Evolutionary conservation across 73 alveolate genomes (phyloP), one percentile per base, ranked within the genome.

Genomic region (Paramecium sexaurelia): DNA sequence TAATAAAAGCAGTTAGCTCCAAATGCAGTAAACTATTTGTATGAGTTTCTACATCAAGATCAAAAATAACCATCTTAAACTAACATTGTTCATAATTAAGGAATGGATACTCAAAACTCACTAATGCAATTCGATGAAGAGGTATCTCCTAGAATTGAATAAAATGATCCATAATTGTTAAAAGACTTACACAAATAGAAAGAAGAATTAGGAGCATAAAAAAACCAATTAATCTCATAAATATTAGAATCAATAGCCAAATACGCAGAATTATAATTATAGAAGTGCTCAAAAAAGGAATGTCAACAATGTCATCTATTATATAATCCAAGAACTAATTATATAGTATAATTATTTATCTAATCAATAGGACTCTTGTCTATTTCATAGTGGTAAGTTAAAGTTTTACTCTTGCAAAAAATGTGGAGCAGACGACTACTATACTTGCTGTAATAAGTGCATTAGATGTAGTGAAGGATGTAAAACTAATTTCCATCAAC

Each of bases 371-470:
- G 90, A 78, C 41, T 78, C 97, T 9, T 95, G 98, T 86, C 29
- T 66, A 17, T 96, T 92, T 91, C 99, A 96, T 89, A 96, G 97
- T 19, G 99, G 99, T n/a, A 93, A 88, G 35, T 84, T 96, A 27
- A 95, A 95, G 57, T 96, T 93, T 66, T 96, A 91, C 73, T 94
- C 97, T 5, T 96, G 99, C 55, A 69, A 96, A 19, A 98, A 97
- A 26, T 96, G 99, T 89, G 99, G 99, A 15, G 97, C 95, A 2
- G 98, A 96, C 51, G 94, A 96, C 24, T 96, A 96, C 91, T 95
- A 75, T 68, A 88, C 87, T 41, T 96, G 99, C 67, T 96, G 99
- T 55, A 83, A 93, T 41, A 93, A 85, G 67, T 96, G 99, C 39
- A 89, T 47, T 35, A 47, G 90, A 29, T 96, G 99, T 66, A 45